Base-by-base conservation (phyloP, 371 early-diverging fungal species). In the Rozella allomycis region DNA sequence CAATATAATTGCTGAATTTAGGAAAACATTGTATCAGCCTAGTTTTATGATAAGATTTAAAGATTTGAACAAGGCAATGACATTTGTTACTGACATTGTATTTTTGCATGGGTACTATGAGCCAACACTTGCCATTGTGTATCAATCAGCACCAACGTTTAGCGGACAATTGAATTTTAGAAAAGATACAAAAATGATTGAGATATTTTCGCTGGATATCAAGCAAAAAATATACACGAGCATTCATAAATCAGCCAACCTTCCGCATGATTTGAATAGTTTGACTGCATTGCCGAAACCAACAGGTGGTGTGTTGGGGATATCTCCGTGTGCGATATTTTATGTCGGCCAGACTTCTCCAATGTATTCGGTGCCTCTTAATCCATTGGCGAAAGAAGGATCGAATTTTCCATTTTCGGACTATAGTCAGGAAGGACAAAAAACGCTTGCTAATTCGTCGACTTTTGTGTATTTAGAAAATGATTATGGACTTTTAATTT, bases 111-210 rank as follows among this genome's bases (percentile, higher is more conserved):
- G 77, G 32, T 91, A 80, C 41, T 68, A 76, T 38, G 83, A 84
- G 47, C 93, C 96, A 3, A 88, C 88, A 1, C 57, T 96, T 13
- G 91, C 88, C 3, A 72, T 91, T 35, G 55, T 96, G 34, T 87
- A 77, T 49, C 78, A 86, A 44, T 37, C 52, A 43, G 58, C 29
- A 52, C 68, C 54, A 27, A 78, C 82, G 13, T 86, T 84, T 82
- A 69, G 84, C 5, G 88, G 86, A 79, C 78, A 71, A 49, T 36
- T 23, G 2, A 17, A 10, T 3, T 35, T 19, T 26, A 35, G 2
- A 6, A 70, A 70, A 30, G 90, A 87, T 48, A 82, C 80, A 0
- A 65, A 68, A 12, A 59, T 66, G 3, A 47, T 91, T 10, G 61
- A 78, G 0, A 80, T 90, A 2, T 63, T 87, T 4, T 86, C 93